phyloP scores from a whole-genome alignment of 2,329 filamentous ascomycete species.

The Claviceps pazoutovae region DNA sequence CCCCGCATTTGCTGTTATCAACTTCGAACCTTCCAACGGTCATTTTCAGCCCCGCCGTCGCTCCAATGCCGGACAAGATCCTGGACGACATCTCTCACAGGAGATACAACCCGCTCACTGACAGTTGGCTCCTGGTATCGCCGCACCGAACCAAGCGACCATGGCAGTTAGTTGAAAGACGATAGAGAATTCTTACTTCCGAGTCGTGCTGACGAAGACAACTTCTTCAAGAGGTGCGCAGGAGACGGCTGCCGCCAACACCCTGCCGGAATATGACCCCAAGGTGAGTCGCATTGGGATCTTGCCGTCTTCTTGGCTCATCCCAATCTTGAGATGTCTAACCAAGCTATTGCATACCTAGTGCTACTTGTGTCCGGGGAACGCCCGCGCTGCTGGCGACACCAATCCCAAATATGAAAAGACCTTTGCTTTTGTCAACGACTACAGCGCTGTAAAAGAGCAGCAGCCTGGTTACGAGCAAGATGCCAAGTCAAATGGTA shows the following conservation, averaged over 20 bases:
- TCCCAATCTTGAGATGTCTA: not conserved
- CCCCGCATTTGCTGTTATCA: not conserved
- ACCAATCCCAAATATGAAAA: conserved; percentile 72
- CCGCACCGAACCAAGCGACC: conserved; percentile 93
- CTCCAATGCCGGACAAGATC: conserved; percentile 54
- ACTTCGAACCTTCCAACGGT: not conserved
- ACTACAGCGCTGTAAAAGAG: conserved; percentile 95
- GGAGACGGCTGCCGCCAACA: conserved; percentile 53
- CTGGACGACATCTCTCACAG: conserved; percentile 95
- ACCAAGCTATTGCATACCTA: conserved; percentile 18
- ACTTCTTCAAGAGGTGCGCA: conserved; percentile 54
- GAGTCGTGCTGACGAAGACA: not conserved
- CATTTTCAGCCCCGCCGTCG: not conserved
- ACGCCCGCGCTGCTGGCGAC: conserved; percentile 76
- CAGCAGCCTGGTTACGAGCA: conserved; percentile 64
- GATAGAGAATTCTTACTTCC: not conserved
- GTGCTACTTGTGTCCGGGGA: conserved; percentile 92
- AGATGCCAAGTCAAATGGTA: conserved; percentile 24
- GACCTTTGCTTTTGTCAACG: conserved; percentile 92
- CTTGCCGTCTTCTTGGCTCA: not conserved
- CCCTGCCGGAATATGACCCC: conserved; percentile 69
- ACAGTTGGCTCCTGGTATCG: conserved; percentile 86
- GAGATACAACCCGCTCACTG: conserved; percentile 81
- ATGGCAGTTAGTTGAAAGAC: conserved; percentile 64
- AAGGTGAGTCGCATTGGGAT: conserved; percentile 29